phyloP scores from a whole-genome alignment of 2,329 filamentous ascomycete genomes.

The Anisogramma anomala region DNA sequence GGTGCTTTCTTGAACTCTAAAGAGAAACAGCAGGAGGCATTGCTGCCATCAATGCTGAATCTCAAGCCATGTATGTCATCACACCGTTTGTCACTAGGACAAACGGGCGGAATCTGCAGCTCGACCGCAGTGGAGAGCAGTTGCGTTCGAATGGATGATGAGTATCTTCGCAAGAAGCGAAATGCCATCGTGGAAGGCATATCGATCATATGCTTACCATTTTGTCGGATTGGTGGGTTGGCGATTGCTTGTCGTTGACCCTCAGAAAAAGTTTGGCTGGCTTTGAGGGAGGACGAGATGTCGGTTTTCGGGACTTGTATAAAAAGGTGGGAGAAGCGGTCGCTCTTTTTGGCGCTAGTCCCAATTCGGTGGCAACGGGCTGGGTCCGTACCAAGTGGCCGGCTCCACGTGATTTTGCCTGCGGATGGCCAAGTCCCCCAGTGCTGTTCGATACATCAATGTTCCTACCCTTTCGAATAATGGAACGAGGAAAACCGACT shows the following conservation, averaged over 20 bases:
- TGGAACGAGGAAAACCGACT: no score
- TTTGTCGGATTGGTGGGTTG: conserved; percentile 38
- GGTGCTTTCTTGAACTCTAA: conserved; percentile 86
- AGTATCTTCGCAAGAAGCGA: conserved; percentile 7
- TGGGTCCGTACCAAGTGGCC: no score
- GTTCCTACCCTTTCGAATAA: no score
- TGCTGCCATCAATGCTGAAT: conserved; percentile 38
- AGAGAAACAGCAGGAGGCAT: conserved; percentile 53
- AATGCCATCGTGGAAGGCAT: conserved; percentile 16
- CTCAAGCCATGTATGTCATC: conserved; percentile 61
- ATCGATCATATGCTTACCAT: conserved; percentile 48
- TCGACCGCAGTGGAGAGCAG: conserved; percentile 24
- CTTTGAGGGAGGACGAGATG: conserved; percentile 1
- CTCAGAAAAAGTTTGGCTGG: conserved; percentile 13
- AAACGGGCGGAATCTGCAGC: conserved; percentile 30
- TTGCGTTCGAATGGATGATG: conserved; percentile 8
- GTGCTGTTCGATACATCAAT: no score
- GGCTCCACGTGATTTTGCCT: no score
- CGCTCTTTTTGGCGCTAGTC: conserved; percentile 1
- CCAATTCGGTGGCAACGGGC: no score
- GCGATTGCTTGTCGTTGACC: conserved; percentile 33
- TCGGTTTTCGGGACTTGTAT: background rate
- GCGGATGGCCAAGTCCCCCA: no score
- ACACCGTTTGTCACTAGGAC: conserved; percentile 32
- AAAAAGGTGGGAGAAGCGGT: no score